A percentile compares a stretch with the other conserved stretches of the same genome.
phyloP scores from a whole-genome alignment of 2,329 filamentous ascomycete genomes.

The Xylariaceae sp. region DNA sequence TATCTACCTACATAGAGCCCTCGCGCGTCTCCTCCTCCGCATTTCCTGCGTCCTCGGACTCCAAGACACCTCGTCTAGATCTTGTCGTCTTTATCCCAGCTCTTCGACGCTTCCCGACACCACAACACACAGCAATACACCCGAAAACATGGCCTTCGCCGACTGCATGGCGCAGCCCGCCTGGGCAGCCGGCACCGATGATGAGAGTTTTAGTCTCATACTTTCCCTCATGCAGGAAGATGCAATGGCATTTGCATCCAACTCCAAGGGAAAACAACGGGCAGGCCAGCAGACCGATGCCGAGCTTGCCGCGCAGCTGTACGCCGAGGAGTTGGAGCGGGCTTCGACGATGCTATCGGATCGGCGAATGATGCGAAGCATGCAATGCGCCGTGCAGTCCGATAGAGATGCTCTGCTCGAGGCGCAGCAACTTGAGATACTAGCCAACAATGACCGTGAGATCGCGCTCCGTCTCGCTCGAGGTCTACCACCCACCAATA shows the following conservation, averaged over 20 bases:
- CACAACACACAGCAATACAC: background rate
- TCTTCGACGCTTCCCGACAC: too few relatives aligned
- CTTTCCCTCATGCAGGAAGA: constrained; percentile 8
- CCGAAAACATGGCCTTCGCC: background rate
- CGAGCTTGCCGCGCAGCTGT: constrained; percentile 21
- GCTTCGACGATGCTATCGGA: constrained; percentile 16
- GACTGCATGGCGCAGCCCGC: constrained; percentile 4
- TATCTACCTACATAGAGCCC: too few relatives aligned
- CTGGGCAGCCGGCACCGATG: background rate
- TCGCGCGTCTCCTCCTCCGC: too few relatives aligned
- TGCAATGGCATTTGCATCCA: background rate
- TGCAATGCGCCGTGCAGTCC: constrained; percentile 18
- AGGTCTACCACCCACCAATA: background rate
- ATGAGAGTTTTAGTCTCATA: constrained; percentile 11
- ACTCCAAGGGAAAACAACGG: constrained; percentile 21
- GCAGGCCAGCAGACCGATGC: constrained; percentile 18
- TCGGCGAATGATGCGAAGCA: constrained; percentile 23
- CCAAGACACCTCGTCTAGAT: too few relatives aligned
- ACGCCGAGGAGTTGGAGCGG: constrained; percentile 17
- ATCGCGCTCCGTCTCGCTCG: constrained; percentile 8
- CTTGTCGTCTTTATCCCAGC: too few relatives aligned
- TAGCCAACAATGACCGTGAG: constrained; percentile 13
- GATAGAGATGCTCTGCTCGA: constrained; percentile 18
- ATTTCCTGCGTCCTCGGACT: too few relatives aligned
- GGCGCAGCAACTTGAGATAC: constrained; percentile 13